Conservation (phyloP, 306 rosid species). For the Prunus padus region DNA sequence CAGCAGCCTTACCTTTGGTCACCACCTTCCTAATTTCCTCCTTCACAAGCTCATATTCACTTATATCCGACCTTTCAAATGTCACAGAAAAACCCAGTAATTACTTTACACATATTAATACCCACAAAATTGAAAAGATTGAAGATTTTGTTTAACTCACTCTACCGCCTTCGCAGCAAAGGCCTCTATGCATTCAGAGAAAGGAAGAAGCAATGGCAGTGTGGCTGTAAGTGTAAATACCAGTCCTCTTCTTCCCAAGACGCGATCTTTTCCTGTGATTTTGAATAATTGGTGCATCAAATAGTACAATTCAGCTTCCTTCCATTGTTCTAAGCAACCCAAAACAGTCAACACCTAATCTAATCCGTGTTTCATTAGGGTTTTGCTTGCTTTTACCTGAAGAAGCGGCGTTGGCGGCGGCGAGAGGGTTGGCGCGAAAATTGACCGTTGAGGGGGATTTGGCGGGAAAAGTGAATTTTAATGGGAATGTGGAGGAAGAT, state of each 20-base stretch:
- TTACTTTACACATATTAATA: neutral
- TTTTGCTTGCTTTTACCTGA: neutral
- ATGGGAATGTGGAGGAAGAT: slow-evolving; percentile 13
- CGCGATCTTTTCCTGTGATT: slow-evolving; percentile 22
- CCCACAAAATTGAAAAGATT: neutral
- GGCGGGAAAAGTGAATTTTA: slow-evolving; percentile 44
- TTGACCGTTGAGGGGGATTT: slow-evolving; percentile 33
- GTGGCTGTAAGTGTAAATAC: slow-evolving; percentile 50
- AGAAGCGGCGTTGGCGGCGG: slow-evolving; percentile 24
- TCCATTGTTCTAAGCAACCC: slow-evolving; percentile 7
- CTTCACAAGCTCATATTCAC: slow-evolving; percentile 53
- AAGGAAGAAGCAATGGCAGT: slow-evolving; percentile 60
- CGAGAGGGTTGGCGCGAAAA: slow-evolving; percentile 29
- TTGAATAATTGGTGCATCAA: neutral
- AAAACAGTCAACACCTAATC: neutral
- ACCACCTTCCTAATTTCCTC: slow-evolving; percentile 70
- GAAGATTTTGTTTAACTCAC: slow-evolving; percentile 42
- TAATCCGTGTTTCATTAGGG: neutral
- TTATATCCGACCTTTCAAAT: slow-evolving; percentile 44
- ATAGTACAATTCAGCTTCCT: neutral
- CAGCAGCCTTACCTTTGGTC: slow-evolving; percentile 73
- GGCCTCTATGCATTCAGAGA: slow-evolving; percentile 29
- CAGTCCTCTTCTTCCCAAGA: slow-evolving; percentile 47
- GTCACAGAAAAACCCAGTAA: neutral
- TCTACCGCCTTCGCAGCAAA: slow-evolving; percentile 43